Conservation (phyloP, 2,329 filamentous ascomycete genomes). For the Colletotrichum sp. region DNA sequence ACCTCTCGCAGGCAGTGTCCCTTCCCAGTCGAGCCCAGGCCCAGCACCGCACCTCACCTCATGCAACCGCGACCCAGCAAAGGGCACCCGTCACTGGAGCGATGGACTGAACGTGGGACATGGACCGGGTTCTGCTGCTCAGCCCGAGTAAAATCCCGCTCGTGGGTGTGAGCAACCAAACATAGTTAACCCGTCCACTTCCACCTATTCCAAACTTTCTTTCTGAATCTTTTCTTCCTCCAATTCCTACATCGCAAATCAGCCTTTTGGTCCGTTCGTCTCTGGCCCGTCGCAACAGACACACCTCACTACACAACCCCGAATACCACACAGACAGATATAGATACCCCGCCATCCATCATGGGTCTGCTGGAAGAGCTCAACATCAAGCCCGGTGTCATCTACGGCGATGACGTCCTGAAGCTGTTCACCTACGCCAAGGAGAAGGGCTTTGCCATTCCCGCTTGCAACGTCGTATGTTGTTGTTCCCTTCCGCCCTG, state of each 20-base stretch:
- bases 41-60: not conserved
- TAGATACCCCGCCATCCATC: conserved; percentile 22
- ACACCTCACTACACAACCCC: not conserved
- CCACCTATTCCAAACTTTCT: conserved; percentile 1
- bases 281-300: not conserved
- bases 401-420: conserved; percentile 59
- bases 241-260: not conserved
- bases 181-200: conserved; percentile 16
- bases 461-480: conserved; percentile 78
- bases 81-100: not conserved
- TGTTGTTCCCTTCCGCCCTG: not conserved
- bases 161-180: conserved; percentile 7
- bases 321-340: not conserved
- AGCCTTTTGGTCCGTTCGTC: not conserved
- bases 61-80: conserved; percentile 2
- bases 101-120: not conserved
- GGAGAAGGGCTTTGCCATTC: conserved; percentile 87
- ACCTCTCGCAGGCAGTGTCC: not conserved
- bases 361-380: conserved; percentile 43
- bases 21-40: not conserved
- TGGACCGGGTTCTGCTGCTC: not conserved
- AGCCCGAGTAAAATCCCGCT: conserved; percentile 22
- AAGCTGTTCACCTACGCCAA: conserved; percentile 88
- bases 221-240: not conserved
- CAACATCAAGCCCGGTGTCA: conserved; percentile 58